Conservation (phyloP, 148 eudicot genomes). For the Diospyros kaki region DNA sequence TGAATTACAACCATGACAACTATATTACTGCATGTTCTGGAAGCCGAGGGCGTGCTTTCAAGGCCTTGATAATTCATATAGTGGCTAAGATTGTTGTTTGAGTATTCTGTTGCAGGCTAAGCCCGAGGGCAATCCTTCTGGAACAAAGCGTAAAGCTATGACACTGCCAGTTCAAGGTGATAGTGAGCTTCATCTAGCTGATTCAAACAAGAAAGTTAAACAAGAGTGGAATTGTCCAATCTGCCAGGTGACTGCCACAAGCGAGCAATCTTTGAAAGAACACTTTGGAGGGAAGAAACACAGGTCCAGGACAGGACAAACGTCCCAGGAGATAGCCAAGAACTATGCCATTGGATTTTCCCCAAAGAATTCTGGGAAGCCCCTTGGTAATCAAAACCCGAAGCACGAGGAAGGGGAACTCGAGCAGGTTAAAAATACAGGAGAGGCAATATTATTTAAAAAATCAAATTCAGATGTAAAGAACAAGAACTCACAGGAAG, state of each 20-base stretch:
- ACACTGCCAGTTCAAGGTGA: constrained; percentile 21
- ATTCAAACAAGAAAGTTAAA: constrained; percentile 32
- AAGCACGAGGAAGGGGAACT: neutral
- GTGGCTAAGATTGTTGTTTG: constrained; percentile 6
- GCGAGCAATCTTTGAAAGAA: constrained; percentile 39
- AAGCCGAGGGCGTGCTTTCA: neutral
- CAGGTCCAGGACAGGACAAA: constrained; percentile 33
- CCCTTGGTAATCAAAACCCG: neutral
- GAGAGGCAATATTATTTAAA: neutral
- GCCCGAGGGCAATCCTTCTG: constrained; percentile 28
- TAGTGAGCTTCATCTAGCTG: constrained; percentile 15
- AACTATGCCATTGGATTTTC: constrained; percentile 29
- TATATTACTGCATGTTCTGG: neutral
- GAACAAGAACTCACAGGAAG: no score
- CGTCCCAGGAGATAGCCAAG: constrained; percentile 25
- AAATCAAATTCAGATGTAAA: neutral
- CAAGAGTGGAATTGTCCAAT: constrained; percentile 61
- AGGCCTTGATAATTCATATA: neutral
- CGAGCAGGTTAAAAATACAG: neutral
- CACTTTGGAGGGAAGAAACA: constrained; percentile 64
- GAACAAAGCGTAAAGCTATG: constrained; percentile 47
- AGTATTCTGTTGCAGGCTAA: constrained; percentile 44
- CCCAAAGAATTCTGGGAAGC: constrained; percentile 16
- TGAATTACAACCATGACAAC: neutral
- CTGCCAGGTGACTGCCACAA: constrained; percentile 49